phyloP scores from a whole-genome alignment of 371 early-diverging fungal species.

The Batkoa obscura region DNA sequence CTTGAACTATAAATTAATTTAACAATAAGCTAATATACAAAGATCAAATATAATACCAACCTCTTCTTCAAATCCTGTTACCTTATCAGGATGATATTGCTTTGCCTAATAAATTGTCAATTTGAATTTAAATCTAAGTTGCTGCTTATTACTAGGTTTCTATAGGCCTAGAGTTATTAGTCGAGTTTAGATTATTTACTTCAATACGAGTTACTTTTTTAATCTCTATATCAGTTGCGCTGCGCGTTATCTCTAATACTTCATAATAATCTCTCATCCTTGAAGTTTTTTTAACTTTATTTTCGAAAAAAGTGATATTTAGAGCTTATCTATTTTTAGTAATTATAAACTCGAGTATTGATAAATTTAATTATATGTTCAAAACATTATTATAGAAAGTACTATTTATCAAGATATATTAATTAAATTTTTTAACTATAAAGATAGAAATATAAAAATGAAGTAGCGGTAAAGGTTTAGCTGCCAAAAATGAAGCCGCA shows the following conservation, averaged over 20 bases:
- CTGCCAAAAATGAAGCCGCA: no score
- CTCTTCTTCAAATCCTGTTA: conserved; percentile 17
- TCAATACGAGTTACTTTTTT: not conserved
- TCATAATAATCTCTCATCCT: not conserved
- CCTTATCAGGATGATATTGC: conserved; percentile 94
- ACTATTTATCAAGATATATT: no score
- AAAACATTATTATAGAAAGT: no score
- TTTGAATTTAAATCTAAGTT: not conserved
- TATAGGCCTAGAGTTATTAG: conserved; percentile 16
- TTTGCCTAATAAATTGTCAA: conserved; percentile 30
- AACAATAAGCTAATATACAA: conserved; percentile 5
- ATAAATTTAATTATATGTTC: no score
- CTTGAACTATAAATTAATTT: conserved; percentile 7
- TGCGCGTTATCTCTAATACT: not conserved
- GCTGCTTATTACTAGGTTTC: not conserved
- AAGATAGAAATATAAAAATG: no score
- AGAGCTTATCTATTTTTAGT: no score
- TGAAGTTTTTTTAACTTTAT: not conserved
- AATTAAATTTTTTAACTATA: no score
- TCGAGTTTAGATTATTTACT: not conserved
- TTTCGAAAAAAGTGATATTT: no score
- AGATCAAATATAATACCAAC: not conserved
- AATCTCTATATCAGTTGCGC: not conserved
- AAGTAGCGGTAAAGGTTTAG: no score
- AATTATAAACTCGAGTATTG: no score